Evolutionary conservation across 208 protist species (phyloP).

Genomic region (Crithidia fasciculata): DNA sequence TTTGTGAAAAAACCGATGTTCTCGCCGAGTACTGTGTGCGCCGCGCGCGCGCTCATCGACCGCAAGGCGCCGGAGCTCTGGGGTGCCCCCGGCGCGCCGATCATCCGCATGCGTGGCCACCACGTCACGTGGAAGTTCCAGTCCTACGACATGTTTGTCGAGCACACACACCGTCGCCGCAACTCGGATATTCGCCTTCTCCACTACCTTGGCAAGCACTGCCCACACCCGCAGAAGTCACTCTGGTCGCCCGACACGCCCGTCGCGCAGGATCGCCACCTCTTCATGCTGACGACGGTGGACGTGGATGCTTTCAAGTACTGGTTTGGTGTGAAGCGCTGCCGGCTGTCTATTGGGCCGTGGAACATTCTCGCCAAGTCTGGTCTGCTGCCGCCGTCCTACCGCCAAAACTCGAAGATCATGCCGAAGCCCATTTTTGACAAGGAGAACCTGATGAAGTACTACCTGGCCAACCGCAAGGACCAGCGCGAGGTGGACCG

Average conservation of each 20-base stretch:
- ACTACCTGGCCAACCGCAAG: slow-evolving; percentile 91
- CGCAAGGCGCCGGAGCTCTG: slow-evolving; percentile 75
- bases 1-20: slow-evolving; percentile 16
- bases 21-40: slow-evolving; percentile 15
- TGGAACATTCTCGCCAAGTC: slow-evolving; percentile 90
- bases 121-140: slow-evolving; percentile 90
- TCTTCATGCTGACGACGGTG: slow-evolving; percentile 92
- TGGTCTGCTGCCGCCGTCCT: slow-evolving; percentile 83
- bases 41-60: slow-evolving; percentile 63
- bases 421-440: slow-evolving; percentile 92
- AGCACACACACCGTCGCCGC: slow-evolving; percentile 85
- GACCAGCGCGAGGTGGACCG: slow-evolving; percentile 53
- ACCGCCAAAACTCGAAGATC: slow-evolving; percentile 87
- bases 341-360: slow-evolving; percentile 73
- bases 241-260: slow-evolving; percentile 93
- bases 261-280: slow-evolving; percentile 87
- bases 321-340: slow-evolving; percentile 92
- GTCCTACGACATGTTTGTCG: slow-evolving; percentile 88
- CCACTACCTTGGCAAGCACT: slow-evolving; percentile 92
- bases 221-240: slow-evolving; percentile 92
- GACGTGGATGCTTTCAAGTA: slow-evolving; percentile 94
- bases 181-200: slow-evolving; percentile 87
- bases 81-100: slow-evolving; percentile 84
- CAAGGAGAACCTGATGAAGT: slow-evolving; percentile 89
- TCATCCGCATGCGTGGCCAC: slow-evolving; percentile 89